Evolutionary conservation across 768 basidiomycete species (phyloP), one percentile per base, ranked within the genome.

Genomic region (Lentinula boryana): DNA sequence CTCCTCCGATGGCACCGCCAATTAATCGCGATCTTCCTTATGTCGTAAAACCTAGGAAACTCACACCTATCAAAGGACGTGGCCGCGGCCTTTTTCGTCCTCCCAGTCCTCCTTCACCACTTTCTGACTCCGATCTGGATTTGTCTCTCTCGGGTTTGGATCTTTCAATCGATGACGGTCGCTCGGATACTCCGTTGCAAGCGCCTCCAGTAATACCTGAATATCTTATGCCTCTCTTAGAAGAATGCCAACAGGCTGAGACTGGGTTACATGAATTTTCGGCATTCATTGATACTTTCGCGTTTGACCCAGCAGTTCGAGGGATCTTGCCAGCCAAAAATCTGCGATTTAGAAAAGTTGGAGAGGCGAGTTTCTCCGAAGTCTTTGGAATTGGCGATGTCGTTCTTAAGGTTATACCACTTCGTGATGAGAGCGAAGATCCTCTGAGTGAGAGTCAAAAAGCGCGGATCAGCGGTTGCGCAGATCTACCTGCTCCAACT

Each of bases 281-380:
- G 48, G 81, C 88, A 3, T 94, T 94, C 73, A 89, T 94, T 40
- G 83, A 88, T 64, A 83, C 84, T 21, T 93, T 93, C 67, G 89
- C 88, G 9, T 83, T 81, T 63, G 91, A 92, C 66, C 81, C 85
- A 2, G 77, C 90, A 58, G 80, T 89, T n/a, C 33, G 65, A 67
- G 65, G 68, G n/a, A 65, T 68, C 5, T 48, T 60, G 27, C 49
- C 31, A 0, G 33, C 56, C 5, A 63, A 52, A 40, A 64, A 74
- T 62, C 62, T 72, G 23, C 71, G 60, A 5, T 93, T 94, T 72
- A 78, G 74, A 65, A 99, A 99, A 73, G 87, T 98, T 50, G 96
- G 96, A 44, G 97, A 99, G 75, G 97, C 97, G 6, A 93, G 91
- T 53, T 99, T 90, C 72, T 96, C 93, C 0, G 97, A 99, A 69